Percentiles rank a stretch among this genome's conserved stretches.
phyloP scores from a whole-genome alignment of 441 rosid genomes.

The Oxalis stricta region DNA sequence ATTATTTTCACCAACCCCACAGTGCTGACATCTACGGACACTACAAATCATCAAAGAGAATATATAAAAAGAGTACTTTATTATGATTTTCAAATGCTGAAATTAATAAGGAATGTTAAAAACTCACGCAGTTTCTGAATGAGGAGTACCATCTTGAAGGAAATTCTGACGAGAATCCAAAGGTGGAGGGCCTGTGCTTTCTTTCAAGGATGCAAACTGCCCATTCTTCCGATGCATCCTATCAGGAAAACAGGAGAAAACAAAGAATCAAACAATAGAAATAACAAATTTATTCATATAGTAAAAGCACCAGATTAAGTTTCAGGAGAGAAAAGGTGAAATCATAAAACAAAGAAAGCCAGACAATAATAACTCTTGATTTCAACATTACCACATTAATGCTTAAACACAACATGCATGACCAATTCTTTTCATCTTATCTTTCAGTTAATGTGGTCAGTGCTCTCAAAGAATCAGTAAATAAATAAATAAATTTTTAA shows the following conservation, averaged over 20 bases:
- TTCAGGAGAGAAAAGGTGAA: background rate
- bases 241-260: slow-evolving; percentile 8
- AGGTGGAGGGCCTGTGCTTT: slow-evolving; percentile 29
- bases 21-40: slow-evolving; percentile 47
- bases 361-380: background rate
- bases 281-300: background rate
- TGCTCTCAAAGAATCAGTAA: background rate
- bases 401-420: background rate
- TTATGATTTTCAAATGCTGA: slow-evolving; percentile 3
- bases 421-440: background rate
- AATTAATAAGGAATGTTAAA: background rate
- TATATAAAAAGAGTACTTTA: background rate
- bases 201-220: slow-evolving; percentile 61
- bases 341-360: background rate
- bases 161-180: slow-evolving; percentile 35
- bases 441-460: background rate
- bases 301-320: background rate
- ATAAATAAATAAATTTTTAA: no score
- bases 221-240: slow-evolving; percentile 83
- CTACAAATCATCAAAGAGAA: slow-evolving; percentile 22
- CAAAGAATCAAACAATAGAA: background rate
- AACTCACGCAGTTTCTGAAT: slow-evolving; percentile 56
- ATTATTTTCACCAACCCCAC: slow-evolving; percentile 51
- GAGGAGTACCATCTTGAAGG: slow-evolving; percentile 31
- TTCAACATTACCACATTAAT: background rate